phyloP scores from a whole-genome alignment of 495 filamentous ascomycete species.

The Achaetomiella virescens region DNA sequence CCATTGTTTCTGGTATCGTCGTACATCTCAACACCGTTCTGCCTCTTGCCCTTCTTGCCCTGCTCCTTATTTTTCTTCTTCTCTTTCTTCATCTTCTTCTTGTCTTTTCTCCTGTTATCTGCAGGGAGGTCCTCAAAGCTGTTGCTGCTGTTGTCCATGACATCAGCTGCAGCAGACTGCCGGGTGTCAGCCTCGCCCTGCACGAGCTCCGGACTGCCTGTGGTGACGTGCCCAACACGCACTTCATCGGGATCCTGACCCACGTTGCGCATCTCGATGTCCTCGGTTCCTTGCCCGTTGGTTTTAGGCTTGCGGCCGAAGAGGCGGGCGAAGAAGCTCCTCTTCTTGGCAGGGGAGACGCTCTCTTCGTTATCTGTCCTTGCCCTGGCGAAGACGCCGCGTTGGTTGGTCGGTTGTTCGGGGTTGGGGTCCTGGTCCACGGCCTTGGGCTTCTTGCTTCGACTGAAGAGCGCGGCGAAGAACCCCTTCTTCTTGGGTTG shows the following conservation, averaged over 20 bases:
- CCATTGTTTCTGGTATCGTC: background rate
- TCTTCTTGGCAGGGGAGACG: background rate
- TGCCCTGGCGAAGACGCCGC: background rate
- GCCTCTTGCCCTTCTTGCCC: background rate
- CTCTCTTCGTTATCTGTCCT: background rate
- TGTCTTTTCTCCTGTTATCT: background rate
- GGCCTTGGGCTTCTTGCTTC: background rate
- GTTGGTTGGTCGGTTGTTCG: background rate
- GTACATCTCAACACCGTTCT: background rate
- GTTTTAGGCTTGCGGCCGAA: conserved; percentile 8
- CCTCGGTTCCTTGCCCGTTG: too few species aligned
- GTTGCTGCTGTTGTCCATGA: background rate
- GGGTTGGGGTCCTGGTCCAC: background rate
- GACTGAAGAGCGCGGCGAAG: background rate
- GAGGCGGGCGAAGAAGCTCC: conserved; percentile 4
- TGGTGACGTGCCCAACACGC: conserved; percentile 10
- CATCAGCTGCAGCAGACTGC: background rate
- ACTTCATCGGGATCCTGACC: background rate
- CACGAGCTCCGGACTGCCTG: conserved; percentile 8
- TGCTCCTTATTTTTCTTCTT: background rate
- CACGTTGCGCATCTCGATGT: conserved; percentile 12
- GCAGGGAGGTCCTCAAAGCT: background rate
- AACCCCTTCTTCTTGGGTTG: background rate
- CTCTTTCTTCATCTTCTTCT: background rate
- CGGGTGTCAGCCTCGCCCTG: background rate